Conservation (phyloP, 108 stramenopile species). For the Discostella pseudostelligera region DNA sequence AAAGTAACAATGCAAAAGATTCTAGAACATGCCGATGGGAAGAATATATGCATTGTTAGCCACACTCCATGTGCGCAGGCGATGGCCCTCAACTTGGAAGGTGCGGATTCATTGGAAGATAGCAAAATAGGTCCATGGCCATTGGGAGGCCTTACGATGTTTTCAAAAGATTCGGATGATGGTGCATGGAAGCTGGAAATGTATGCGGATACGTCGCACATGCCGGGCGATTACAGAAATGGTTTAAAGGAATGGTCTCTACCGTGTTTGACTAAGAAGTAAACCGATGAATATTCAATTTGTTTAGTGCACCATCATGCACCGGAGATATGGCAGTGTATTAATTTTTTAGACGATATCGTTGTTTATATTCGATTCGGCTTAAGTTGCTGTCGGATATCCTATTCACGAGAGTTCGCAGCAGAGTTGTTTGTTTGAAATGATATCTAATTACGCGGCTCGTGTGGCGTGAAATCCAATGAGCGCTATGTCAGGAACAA, state of each 20-base stretch:
- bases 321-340: not conserved
- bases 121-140: conserved; percentile 58
- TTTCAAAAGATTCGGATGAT: conserved; percentile 40
- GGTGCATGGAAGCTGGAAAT: conserved; percentile 59
- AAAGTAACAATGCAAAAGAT: conserved; percentile 48
- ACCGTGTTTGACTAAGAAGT: conserved; percentile 40
- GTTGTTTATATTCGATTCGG: too few relatives aligned
- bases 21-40: conserved; percentile 41
- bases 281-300: not conserved
- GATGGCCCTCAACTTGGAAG: conserved; percentile 59
- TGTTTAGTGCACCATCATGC: not conserved
- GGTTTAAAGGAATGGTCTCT: conserved; percentile 66
- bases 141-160: conserved; percentile 67
- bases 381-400: too few relatives aligned
- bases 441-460: too few relatives aligned
- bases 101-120: conserved; percentile 28
- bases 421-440: too few relatives aligned
- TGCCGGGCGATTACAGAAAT: conserved; percentile 67
- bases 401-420: too few relatives aligned
- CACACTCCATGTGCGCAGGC: conserved; percentile 71
- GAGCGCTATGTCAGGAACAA: too few relatives aligned
- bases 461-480: too few relatives aligned
- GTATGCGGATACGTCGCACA: conserved; percentile 65
- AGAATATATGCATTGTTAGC: conserved; percentile 61
- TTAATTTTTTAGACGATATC: not conserved